A percentile compares a stretch with the other conserved stretches of the same genome.
phyloP scores from a whole-genome alignment of 2,329 filamentous ascomycete genomes.

The Huntiella moniliformis region DNA sequence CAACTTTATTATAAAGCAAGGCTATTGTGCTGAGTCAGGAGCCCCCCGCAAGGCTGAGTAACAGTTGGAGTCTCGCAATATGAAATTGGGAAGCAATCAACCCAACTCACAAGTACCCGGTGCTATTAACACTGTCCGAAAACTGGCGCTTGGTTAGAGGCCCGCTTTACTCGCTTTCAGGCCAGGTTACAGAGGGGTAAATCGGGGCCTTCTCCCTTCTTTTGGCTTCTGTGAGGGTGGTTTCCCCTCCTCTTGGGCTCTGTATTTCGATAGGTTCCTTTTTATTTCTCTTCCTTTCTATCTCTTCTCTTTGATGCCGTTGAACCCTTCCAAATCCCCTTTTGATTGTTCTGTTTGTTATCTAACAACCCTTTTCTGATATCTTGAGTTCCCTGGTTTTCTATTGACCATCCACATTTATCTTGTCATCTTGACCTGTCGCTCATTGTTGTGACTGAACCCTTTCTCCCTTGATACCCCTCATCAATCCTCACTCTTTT shows the following conservation, averaged over 20 bases:
- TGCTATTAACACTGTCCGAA: no score
- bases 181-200: no score
- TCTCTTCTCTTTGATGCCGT: constrained; percentile 14
- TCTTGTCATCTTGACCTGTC: background rate
- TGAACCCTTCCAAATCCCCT: background rate
- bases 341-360: constrained; percentile 12
- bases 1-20: no score
- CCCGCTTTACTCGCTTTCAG: no score
- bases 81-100: no score
- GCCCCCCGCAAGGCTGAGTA: no score
- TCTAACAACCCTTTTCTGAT: constrained; percentile 12
- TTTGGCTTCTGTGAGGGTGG: constrained; percentile 2
- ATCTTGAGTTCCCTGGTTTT: constrained; percentile 14
- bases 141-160: no score
- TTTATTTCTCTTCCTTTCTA: constrained; percentile 13
- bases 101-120: no score
- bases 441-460: constrained; percentile 4
- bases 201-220: constrained; percentile 7
- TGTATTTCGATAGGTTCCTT: background rate
- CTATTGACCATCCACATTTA: constrained; percentile 7
- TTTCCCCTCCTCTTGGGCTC: no score
- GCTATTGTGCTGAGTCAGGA: no score
- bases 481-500: background rate
- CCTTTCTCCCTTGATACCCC: background rate
- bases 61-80: no score